Base-by-base conservation (phyloP, 2,329 filamentous ascomycete species). In the Hawksworthiomyces lignivorus region DNA sequence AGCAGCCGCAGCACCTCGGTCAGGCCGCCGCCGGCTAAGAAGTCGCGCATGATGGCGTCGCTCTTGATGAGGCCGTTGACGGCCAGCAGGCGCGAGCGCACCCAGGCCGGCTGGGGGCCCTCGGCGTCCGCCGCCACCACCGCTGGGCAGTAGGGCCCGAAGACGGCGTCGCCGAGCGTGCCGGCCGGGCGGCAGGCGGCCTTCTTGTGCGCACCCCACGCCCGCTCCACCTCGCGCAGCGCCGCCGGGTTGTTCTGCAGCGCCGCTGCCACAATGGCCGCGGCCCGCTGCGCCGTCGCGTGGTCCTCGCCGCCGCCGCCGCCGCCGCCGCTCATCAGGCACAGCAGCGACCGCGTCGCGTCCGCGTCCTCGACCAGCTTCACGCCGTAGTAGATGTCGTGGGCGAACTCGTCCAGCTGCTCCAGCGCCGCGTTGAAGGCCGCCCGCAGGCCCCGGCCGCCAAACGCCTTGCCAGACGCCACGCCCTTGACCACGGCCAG, bases 301-400 rank as follows among this genome's bases (percentile, higher is more conserved):
- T 45, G 33, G 50, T 60, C 46, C 20, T 56, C 52, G 27, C 43
- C 33, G 30, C 39, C 33, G 15, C 43, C 46, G 38, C 52, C 48
- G 15, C 56, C 54, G 17, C 51, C 44, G n/a, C 51, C 48, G 21
- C 59, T 60, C 58, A 78, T 70, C 28, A 80, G 62, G 53, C 77
- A 80, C 45, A 82, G 61, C 2, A 83, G 66, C n/a, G 68, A 60
- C 48, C 67, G 68, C 39, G 80, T 50, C 2, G 71, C 70, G 3
- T 69, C 67, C 3, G 63, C 53, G 49, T 80, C 72, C 54, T 77
- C 72, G 18, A 71, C 67, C 44, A 83, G 70, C 56, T 80, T 75
- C 15, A 79, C 63, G 9, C 80, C 80, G 57, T 82, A 84, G 62
- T 82, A 84, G 48, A 83, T 76, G 57, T 83, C 80, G 57, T 84